These are phyloP conservation scores for Rhizophora apiculata DNA, from an alignment of 345 rosid species.

Conservation along the genomic window DNA sequence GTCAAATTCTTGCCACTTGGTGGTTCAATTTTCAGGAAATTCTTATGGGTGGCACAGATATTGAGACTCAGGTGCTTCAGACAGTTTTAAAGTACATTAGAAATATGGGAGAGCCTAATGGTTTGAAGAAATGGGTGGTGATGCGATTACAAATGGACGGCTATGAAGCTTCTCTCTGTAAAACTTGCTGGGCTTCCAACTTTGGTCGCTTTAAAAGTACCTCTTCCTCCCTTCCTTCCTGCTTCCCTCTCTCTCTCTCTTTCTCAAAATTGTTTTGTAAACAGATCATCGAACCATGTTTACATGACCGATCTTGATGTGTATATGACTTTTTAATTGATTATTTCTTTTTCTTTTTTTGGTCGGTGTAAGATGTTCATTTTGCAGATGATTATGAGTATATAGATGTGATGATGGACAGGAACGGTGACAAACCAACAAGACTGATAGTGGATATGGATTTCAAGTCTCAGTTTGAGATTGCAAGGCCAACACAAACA, in stretches of 20 bases:
- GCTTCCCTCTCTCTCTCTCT: not conserved
- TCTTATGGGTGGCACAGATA: constrained; percentile 24
- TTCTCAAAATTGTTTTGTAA: too few relatives aligned
- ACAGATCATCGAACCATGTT: too few relatives aligned
- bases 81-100: constrained; percentile 25
- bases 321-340: too few relatives aligned
- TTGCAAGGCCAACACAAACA: constrained; percentile 36
- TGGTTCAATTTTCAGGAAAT: constrained; percentile 25
- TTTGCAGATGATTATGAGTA: constrained; percentile 39
- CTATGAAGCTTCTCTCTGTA: constrained; percentile 33
- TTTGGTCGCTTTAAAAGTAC: constrained; percentile 15
- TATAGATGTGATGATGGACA: constrained; percentile 34
- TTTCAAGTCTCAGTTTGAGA: constrained; percentile 53
- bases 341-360: not conserved
- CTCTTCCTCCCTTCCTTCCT: too few relatives aligned
- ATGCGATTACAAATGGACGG: constrained; percentile 29
- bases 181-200: constrained; percentile 27
- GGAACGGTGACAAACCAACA: constrained; percentile 2
- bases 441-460: constrained; percentile 54
- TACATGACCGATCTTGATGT: too few relatives aligned
- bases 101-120: constrained; percentile 24
- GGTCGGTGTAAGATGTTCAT: constrained; percentile 20
- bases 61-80: constrained; percentile 34
- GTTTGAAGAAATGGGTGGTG: constrained; percentile 35
- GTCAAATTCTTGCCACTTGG: not conserved